These are phyloP conservation scores for Umbelopsis sp. DNA, from an alignment of 192 early-diverging fungal genomes.

Conservation along the genomic window DNA sequence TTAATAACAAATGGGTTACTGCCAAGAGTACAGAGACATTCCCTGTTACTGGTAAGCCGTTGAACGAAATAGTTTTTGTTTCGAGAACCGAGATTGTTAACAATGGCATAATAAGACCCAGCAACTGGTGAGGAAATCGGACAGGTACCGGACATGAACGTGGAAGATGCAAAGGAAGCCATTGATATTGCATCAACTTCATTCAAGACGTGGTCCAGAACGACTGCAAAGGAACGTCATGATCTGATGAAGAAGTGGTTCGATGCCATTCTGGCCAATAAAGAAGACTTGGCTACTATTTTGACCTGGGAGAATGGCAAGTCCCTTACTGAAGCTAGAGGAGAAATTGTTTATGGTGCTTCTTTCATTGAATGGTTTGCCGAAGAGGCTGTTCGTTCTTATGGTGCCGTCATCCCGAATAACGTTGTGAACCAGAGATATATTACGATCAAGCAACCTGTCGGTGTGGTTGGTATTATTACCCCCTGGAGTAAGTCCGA, in stretches of 20 bases:
- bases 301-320: constrained; percentile 89
- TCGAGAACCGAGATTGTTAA: too few relatives aligned
- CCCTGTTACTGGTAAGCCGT: constrained; percentile 50
- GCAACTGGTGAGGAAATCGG: constrained; percentile 62
- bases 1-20: constrained; percentile 61
- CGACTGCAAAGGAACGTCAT: constrained; percentile 62
- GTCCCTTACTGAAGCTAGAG: constrained; percentile 52
- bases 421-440: constrained; percentile 53
- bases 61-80: background rate
- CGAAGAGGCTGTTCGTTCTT: constrained; percentile 79
- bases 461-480: constrained; percentile 74
- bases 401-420: constrained; percentile 79
- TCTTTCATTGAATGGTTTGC: constrained; percentile 82
- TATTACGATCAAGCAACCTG: constrained; percentile 73
- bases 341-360: constrained; percentile 65
- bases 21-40: constrained; percentile 48
- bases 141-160: constrained; percentile 67
- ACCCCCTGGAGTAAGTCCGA: constrained; percentile 65
- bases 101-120: constrained; percentile 50
- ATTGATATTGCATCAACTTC: constrained; percentile 61
- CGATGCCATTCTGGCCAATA: constrained; percentile 64
- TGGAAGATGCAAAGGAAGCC: constrained; percentile 55
- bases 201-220: constrained; percentile 61
- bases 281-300: constrained; percentile 76
- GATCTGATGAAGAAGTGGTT: constrained; percentile 64